Evolutionary conservation across 2,329 filamentous ascomycete species (phyloP), one percentile per base, ranked within the genome.

Genomic region (Sporothrix inflata): DNA sequence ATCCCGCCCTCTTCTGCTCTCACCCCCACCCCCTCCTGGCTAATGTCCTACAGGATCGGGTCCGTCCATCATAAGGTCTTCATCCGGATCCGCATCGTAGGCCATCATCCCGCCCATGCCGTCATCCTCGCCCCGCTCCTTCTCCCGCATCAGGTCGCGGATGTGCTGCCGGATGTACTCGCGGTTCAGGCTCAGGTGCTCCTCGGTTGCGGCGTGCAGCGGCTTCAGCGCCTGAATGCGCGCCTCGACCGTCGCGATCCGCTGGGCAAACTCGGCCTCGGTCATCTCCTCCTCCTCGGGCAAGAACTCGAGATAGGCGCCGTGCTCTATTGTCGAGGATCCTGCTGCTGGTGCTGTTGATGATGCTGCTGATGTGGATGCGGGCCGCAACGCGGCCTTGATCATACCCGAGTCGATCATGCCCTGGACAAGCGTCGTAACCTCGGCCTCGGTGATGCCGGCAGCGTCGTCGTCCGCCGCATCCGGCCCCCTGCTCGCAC

Each of bases 401-500:
- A 91, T 79, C 80, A 88, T 85, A 12, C 84, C 84, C 5, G 83
- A 82, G 42, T 79, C 80, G 40, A 90, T 87, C 88, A 91, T 91
- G 71, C 80, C 79, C 71, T 82, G 81, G 30, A 90, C 77, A 4
- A 91, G 80, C 12, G 74, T 74, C 75, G 85, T 81, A 2, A 85
- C 80, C 30, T 86, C 83, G 14, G 81, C 80, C 19, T 85, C 82
- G 16, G 78, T 81, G 16, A 67, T n/a, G 16, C 16, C 65, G 19
- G 40, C 16, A 76, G 77, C 14, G 89, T 79, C 9, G 77, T 60
- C 51, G 14, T 61, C 27, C 9, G 40, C 38, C 16, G 11, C n/a
- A 49, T 27, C 42, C 11, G 16, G 51, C 7, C 12, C 5, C 30
- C 24, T 75, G 42, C 78, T 77, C 19, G 85, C 87, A 1, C 38